Conservation (phyloP, 768 basidiomycete genomes). For the Mycena metata region DNA sequence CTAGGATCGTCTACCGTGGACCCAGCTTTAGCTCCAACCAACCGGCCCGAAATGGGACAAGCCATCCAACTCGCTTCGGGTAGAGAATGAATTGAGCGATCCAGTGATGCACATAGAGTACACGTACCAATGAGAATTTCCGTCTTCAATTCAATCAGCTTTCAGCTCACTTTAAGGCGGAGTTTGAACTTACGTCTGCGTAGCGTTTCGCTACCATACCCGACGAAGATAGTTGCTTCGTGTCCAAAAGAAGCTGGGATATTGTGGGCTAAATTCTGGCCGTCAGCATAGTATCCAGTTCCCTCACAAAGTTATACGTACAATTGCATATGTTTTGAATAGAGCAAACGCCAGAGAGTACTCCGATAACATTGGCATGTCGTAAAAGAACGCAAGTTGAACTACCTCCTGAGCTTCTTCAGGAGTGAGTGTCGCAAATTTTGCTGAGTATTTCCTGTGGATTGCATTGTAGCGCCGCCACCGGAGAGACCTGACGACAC, state of each 20-base stretch:
- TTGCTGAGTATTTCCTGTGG: slow-evolving; percentile 55
- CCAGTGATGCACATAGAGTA: neutral
- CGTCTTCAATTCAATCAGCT: slow-evolving; percentile 47
- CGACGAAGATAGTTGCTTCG: slow-evolving; percentile 54
- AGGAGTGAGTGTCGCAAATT: slow-evolving; percentile 54
- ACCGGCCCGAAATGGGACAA: slow-evolving; percentile 47
- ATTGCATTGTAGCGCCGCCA: slow-evolving; percentile 59
- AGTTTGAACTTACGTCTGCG: slow-evolving; percentile 57
- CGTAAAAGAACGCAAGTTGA: slow-evolving; percentile 50
- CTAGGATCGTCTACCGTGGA: slow-evolving; percentile 54
- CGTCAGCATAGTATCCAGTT: neutral
- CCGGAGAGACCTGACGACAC: slow-evolving; percentile 53
- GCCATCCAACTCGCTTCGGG: slow-evolving; percentile 51
- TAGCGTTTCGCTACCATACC: slow-evolving; percentile 58
- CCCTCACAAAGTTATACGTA: slow-evolving; percentile 45
- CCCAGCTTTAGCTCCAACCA: slow-evolving; percentile 33
- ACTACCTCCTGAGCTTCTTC: slow-evolving; percentile 62
- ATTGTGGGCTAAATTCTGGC: slow-evolving; percentile 56
- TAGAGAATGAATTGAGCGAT: neutral
- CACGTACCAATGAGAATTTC: slow-evolving; percentile 57
- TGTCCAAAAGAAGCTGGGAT: slow-evolving; percentile 57
- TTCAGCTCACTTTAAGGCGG: neutral
- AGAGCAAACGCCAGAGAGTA: slow-evolving; percentile 62
- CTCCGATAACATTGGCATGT: slow-evolving; percentile 60
- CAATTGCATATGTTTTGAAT: slow-evolving; percentile 67